Percentiles rank a stretch among this genome's conserved stretches.
Evolutionary conservation across 2,329 filamentous ascomycete species (phyloP).

Genomic region (Microdochium nivale): DNA sequence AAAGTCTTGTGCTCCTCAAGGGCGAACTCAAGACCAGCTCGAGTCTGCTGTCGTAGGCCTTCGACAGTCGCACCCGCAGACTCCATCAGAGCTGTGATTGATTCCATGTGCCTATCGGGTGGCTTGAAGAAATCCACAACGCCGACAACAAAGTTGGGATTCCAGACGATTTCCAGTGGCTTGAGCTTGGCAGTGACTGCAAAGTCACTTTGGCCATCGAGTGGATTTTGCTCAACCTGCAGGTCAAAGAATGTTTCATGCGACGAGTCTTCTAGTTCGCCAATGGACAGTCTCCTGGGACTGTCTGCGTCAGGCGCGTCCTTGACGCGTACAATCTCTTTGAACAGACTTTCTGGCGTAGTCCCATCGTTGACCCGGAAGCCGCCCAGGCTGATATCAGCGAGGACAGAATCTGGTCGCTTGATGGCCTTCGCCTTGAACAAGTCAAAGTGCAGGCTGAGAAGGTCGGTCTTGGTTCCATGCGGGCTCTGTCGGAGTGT

Average conservation of each 20-base stretch:
- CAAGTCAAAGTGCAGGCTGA: slow-evolving; percentile 88
- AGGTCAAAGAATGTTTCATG: slow-evolving; percentile 84
- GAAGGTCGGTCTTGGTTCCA: slow-evolving; percentile 67
- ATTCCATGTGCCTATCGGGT: slow-evolving; percentile 96
- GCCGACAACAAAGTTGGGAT: slow-evolving; percentile 84
- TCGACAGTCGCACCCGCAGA: slow-evolving; percentile 93
- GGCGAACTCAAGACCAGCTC: slow-evolving; percentile 91
- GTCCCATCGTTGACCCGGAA: slow-evolving; percentile 94
- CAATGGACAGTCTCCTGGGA: slow-evolving; percentile 41
- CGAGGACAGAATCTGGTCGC: slow-evolving; percentile 81
- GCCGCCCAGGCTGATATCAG: slow-evolving; percentile 83
- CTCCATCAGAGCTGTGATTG: slow-evolving; percentile 91
- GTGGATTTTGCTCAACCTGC: slow-evolving; percentile 87
- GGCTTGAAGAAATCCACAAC: slow-evolving; percentile 94
- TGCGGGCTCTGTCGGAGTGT: slow-evolving; percentile 82
- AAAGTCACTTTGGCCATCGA: slow-evolving; percentile 87
- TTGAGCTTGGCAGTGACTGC: slow-evolving; percentile 86
- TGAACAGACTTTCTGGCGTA: slow-evolving; percentile 81
- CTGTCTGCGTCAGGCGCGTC: slow-evolving; percentile 54
- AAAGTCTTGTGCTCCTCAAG: slow-evolving; percentile 97
- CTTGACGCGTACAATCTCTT: slow-evolving; percentile 93
- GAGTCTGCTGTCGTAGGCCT: slow-evolving; percentile 87
- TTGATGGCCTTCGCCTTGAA: slow-evolving; percentile 88
- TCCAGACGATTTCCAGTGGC: slow-evolving; percentile 95
- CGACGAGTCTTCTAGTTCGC: slow-evolving; percentile 40